Percentiles rank a stretch among this genome's conserved stretches.
Evolutionary conservation across 106 monocot genomes (phyloP).

Genomic region (Dendrobium huoshanense): DNA sequence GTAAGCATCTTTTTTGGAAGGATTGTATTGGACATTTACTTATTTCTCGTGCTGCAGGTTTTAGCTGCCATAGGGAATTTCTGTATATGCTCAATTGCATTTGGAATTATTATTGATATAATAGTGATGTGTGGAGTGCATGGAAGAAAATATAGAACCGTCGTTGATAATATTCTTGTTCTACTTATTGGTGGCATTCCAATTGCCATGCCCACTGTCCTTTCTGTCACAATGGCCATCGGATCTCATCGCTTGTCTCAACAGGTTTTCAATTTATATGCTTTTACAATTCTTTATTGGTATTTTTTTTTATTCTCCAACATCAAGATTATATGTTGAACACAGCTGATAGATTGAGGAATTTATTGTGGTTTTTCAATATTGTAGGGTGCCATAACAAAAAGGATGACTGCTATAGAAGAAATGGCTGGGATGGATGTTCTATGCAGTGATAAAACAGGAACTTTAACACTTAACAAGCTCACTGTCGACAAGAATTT

Average conservation of each 20-base stretch:
- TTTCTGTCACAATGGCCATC: slow-evolving; percentile 55
- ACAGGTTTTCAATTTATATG: slow-evolving; percentile 23
- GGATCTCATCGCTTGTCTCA: slow-evolving; percentile 45
- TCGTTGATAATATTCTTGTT: slow-evolving; percentile 44
- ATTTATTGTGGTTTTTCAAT: background rate
- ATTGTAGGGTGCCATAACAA: slow-evolving; percentile 45
- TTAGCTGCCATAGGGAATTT: slow-evolving; percentile 53
- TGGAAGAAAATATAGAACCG: slow-evolving; percentile 22
- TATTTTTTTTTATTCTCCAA: background rate
- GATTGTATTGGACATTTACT: background rate
- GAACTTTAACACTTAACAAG: slow-evolving; percentile 55
- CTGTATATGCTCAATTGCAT: slow-evolving; percentile 50
- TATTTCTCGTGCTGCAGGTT: slow-evolving; percentile 27
- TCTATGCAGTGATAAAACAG: slow-evolving; percentile 54
- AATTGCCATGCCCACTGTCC: slow-evolving; percentile 50
- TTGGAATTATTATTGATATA: slow-evolving; percentile 44
- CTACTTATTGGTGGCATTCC: slow-evolving; percentile 51
- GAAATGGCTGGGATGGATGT: slow-evolving; percentile 64
- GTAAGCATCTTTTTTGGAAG: background rate
- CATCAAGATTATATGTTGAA: background rate
- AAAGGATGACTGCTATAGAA: slow-evolving; percentile 59
- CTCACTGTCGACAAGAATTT: slow-evolving; percentile 39
- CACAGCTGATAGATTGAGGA: background rate
- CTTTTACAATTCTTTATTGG: background rate
- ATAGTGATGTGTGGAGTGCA: slow-evolving; percentile 36